Evolutionary conservation across 768 basidiomycete species (phyloP).

Genomic region (Pleurotus eryngii): DNA sequence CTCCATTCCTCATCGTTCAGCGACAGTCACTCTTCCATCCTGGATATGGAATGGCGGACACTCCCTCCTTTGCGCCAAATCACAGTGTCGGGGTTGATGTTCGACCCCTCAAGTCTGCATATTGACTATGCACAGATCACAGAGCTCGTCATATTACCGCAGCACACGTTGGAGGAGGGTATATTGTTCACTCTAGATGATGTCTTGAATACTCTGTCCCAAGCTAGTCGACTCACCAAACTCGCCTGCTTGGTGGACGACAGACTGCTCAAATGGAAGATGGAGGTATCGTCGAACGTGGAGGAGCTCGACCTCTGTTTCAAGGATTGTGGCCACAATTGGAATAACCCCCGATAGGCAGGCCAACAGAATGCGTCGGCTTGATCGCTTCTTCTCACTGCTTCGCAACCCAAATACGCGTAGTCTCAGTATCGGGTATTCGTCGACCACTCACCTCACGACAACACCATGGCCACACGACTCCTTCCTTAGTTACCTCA

Average conservation of each 20-base stretch:
- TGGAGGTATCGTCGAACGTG: neutral
- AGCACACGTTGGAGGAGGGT: neutral
- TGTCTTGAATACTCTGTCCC: neutral
- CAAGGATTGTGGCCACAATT: neutral
- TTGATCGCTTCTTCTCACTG: conserved; percentile 2
- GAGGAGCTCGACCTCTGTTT: conserved; percentile 1
- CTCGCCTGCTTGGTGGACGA: conserved; percentile 3
- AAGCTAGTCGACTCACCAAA: neutral
- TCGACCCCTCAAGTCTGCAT: neutral
- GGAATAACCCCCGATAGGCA: neutral
- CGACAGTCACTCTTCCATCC: neutral
- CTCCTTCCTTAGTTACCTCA: neutral
- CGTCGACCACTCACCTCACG: neutral
- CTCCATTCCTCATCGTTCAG: neutral
- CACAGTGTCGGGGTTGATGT: neutral
- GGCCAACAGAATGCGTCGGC: neutral
- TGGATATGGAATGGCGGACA: neutral
- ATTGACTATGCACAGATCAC: conserved; percentile 2
- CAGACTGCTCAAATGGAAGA: neutral
- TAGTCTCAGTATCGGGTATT: neutral
- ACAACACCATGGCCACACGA: conserved; percentile 1
- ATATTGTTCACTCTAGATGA: conserved; percentile 3
- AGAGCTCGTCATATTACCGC: conserved; percentile 2
- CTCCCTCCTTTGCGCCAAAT: neutral
- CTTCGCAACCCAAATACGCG: neutral